phyloP scores from a whole-genome alignment of 2,329 filamentous ascomycete genomes.

The Fusarium irregulare region DNA sequence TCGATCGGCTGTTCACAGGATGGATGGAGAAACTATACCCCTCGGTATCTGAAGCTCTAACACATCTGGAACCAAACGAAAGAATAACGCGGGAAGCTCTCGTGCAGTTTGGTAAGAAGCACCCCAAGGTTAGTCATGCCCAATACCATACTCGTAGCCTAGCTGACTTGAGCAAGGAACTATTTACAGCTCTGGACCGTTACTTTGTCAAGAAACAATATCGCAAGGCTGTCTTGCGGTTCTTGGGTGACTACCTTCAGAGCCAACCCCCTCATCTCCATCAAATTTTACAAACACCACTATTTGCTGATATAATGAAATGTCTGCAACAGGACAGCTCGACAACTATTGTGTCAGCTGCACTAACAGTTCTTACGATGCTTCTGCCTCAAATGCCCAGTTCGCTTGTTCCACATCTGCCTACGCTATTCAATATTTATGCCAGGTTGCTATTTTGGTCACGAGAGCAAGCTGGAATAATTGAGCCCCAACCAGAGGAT shows the following conservation, averaged over 20 bases:
- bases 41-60: conserved; percentile 52
- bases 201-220: conserved; percentile 73
- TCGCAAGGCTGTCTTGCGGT: conserved; percentile 71
- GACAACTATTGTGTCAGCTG: conserved; percentile 79
- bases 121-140: conserved; percentile 62
- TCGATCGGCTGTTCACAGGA: conserved; percentile 65
- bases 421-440: conserved; percentile 84
- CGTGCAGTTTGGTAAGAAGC: conserved; percentile 73
- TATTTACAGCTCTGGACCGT: conserved; percentile 73
- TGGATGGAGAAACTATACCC: conserved; percentile 66
- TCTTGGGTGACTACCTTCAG: conserved; percentile 79
- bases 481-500: conserved; percentile 55
- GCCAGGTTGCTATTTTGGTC: conserved; percentile 85
- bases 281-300: conserved; percentile 75
- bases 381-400: conserved; percentile 83
- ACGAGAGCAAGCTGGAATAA: conserved; percentile 58
- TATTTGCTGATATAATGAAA: conserved; percentile 77
- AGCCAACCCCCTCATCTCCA: conserved; percentile 84
- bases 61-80: conserved; percentile 59
- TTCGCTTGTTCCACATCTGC: conserved; percentile 74
- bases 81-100: conserved; percentile 63
- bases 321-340: conserved; percentile 83
- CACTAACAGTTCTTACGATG: conserved; percentile 82
- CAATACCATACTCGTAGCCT: background rate
- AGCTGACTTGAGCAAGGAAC: conserved; percentile 59